Conservation (phyloP, 305 asterid genomes). For the Fraxinus ornus region DNA sequence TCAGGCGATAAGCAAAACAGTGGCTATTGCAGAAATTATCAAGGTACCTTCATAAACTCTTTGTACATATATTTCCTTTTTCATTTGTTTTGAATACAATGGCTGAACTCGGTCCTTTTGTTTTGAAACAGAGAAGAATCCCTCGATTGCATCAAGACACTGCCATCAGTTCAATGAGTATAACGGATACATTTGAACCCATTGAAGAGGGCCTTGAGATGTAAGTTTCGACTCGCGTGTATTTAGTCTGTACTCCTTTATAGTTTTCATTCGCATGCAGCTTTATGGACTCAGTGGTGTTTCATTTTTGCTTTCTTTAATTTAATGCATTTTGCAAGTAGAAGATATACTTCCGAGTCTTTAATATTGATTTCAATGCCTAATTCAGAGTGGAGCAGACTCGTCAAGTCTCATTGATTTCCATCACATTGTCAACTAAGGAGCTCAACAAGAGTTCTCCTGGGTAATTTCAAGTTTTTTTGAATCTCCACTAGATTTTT, state of each 20-base stretch:
- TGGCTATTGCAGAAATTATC: conserved; percentile 56
- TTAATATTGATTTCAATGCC: conserved; percentile 19
- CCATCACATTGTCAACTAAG: conserved; percentile 69
- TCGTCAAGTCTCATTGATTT: conserved; percentile 90
- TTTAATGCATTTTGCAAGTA: neutral
- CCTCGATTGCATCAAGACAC: conserved; percentile 26
- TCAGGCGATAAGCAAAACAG: conserved; percentile 61
- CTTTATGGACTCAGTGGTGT: neutral
- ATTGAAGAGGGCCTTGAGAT: conserved; percentile 26
- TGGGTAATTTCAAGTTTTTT: conserved; percentile 49
- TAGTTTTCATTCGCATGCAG: neutral
- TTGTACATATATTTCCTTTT: neutral
- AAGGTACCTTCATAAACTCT: conserved; percentile 38
- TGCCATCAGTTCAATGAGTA: conserved; percentile 18
- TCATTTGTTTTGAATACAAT: neutral
- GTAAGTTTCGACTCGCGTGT: conserved; percentile 15
- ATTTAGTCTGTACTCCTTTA: neutral
- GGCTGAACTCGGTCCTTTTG: conserved; percentile 13
- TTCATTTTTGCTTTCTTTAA: neutral
- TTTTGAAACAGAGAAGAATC: conserved; percentile 37
- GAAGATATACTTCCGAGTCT: neutral
- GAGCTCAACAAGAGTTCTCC: conserved; percentile 88
- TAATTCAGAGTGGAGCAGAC: conserved; percentile 89
- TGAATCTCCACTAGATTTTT: neutral
- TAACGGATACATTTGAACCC: conserved; percentile 26